A percentile compares a stretch with the other conserved stretches of the same genome.
Evolutionary conservation across 805 yeast genomes (phyloP).

Genomic region (Lipomyces spencermartinsiae): DNA sequence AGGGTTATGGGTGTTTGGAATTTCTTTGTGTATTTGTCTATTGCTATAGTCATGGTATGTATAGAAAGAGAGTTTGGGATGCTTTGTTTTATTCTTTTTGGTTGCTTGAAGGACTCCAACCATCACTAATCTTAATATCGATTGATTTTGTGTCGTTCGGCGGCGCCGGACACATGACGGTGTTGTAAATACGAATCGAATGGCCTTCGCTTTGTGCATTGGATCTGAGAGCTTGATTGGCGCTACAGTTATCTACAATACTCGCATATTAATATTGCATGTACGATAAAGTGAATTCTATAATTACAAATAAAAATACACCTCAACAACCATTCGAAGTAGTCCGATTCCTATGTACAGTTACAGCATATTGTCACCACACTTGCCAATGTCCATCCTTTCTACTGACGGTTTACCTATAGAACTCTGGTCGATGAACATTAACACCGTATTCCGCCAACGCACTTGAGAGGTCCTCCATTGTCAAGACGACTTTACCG

Average conservation of each 20-base stretch:
- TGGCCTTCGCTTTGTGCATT: neutral
- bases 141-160: neutral
- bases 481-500: slow-evolving; percentile 84
- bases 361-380: neutral
- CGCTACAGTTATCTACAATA: neutral
- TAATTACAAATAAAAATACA: neutral
- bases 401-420: slow-evolving; percentile 58
- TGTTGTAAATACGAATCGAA: neutral
- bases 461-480: slow-evolving; percentile 93
- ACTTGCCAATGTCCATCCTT: neutral
- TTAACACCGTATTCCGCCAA: slow-evolving; percentile 91
- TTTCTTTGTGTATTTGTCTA: neutral
- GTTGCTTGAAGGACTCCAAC: neutral
- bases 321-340: neutral
- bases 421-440: slow-evolving; percentile 89
- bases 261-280: neutral
- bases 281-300: neutral
- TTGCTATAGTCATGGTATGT: neutral
- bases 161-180: too few species aligned
- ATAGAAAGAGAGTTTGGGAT: neutral
- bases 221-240: too few species aligned
- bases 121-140: neutral
- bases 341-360: neutral
- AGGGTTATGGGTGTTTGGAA: neutral
- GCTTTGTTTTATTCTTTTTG: neutral